A percentile compares a stretch with the other conserved stretches of the same genome.
These are phyloP conservation scores for Leucocoprinus sp. DNA, from an alignment of 768 basidiomycete species.

Conservation along the genomic window DNA sequence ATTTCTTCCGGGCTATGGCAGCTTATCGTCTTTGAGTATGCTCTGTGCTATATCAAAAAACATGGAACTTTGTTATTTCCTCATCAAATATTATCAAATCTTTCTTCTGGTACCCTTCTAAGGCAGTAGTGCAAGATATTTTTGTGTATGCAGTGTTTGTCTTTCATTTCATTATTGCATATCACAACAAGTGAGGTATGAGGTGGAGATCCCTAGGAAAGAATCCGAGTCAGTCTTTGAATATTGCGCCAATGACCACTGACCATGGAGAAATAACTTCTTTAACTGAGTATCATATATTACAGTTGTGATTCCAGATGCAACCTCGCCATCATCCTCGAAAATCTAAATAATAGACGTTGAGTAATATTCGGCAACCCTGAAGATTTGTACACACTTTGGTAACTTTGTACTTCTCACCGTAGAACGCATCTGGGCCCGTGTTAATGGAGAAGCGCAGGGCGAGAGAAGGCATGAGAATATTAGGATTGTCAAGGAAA, in stretches of 20 bases:
- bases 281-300: slow-evolving; percentile 45
- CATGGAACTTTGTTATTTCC: slow-evolving; percentile 16
- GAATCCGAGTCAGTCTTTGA: not conserved
- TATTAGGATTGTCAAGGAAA: slow-evolving; percentile 35
- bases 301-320: slow-evolving; percentile 48
- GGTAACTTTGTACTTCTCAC: slow-evolving; percentile 50
- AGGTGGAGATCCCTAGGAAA: slow-evolving; percentile 22
- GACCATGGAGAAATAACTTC: slow-evolving; percentile 53
- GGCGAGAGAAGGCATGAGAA: slow-evolving; percentile 38
- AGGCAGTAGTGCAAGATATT: not conserved
- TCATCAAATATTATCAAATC: slow-evolving; percentile 2
- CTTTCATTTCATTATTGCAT: slow-evolving; percentile 7
- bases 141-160: not conserved
- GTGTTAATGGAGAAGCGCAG: slow-evolving; percentile 46
- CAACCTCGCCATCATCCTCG: slow-evolving; percentile 55
- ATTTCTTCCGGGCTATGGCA: slow-evolving; percentile 12
- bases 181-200: slow-evolving; percentile 24
- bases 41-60: slow-evolving; percentile 18
- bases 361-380: not conserved
- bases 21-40: slow-evolving; percentile 14
- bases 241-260: slow-evolving; percentile 10
- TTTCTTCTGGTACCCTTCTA: slow-evolving; percentile 4
- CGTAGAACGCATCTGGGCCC: slow-evolving; percentile 43
- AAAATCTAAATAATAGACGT: slow-evolving; percentile 38
- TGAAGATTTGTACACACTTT: slow-evolving; percentile 31